Evolutionary conservation across 805 yeast genomes (phyloP), one percentile per base, ranked within the genome.

Genomic region (Candida boidinii): DNA sequence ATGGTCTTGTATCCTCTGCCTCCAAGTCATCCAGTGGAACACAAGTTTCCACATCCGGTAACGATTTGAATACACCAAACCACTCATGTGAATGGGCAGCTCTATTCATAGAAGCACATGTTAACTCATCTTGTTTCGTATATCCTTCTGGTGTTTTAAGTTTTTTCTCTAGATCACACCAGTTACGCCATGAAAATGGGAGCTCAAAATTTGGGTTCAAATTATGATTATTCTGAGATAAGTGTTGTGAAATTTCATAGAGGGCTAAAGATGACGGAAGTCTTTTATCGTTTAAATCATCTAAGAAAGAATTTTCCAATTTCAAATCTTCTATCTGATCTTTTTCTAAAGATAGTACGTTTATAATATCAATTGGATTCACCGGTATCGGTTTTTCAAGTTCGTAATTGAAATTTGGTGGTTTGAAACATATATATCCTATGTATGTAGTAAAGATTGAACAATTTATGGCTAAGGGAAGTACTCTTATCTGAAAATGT

Each of bases 121-220:
- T n/a, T n/a, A n/a, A n/a, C n/a, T n/a, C n/a, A 9, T 48, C 42
- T n/a, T 30, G 26, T 25, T 46, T 47, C 1, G 25, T 26, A 22
- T 38, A 44, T 36, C 47, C 42, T 10, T 38, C 30, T 13, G 54
- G 37, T 13, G 37, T 30, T 9, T 43, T 35, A 29, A 42, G 37
- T 9, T 34, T 28, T 17, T 30, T 28, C 14, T 46, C 41, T 17
- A 54, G 13, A 39, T 54, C 45, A 13, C 49, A 38, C 59, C 59
- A 55, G 23, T 54, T 53, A 14, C 37, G 33, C 62, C 62, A 56
- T 14, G 39, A 39, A 33, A 56, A 56, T 0, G 51, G 49, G 2
- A 56, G 30, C 7, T 24, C 33, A 25, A 50, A 46, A n/a, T 38
- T 26, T 7, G 38, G 29, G 25, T 31, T 21, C n/a, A 28, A 11